phyloP scores from a whole-genome alignment of 345 rosid genomes.

The Melastoma malabathricum region DNA sequence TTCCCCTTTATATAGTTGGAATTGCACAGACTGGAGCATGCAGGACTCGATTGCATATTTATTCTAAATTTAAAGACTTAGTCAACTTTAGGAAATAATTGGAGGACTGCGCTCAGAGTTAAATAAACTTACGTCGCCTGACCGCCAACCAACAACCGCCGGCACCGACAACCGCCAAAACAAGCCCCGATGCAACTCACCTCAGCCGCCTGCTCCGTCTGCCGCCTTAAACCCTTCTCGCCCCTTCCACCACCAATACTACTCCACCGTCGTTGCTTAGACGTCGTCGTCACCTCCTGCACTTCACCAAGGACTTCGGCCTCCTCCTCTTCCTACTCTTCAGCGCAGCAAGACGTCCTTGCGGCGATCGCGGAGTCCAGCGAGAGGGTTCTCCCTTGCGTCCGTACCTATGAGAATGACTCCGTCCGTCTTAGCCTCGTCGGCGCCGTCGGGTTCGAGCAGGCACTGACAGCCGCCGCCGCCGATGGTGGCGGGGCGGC shows the following conservation, averaged over 20 bases:
- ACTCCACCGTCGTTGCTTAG: no score
- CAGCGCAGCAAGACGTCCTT: constrained; percentile 41
- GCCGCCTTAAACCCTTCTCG: constrained; percentile 6
- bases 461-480: constrained; percentile 81
- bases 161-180: no score
- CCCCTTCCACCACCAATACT: constrained; percentile 6
- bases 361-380: constrained; percentile 50
- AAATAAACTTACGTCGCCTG: no score
- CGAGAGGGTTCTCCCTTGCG: constrained; percentile 45
- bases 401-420: constrained; percentile 69
- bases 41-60: no score
- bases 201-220: constrained; percentile 1
- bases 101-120: no score
- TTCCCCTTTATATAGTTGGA: no score
- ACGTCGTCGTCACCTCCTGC: constrained; percentile 12
- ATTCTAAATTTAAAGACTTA: no score
- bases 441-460: constrained; percentile 59
- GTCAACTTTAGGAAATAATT: no score
- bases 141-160: no score
- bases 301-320: constrained; percentile 18
- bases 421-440: constrained; percentile 58
- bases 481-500: constrained; percentile 94
- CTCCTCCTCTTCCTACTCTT: constrained; percentile 17
- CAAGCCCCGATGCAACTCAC: not conserved
- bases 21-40: no score